These are phyloP conservation scores for Emericellopsis atlantica DNA, from an alignment of 2,329 filamentous ascomycete species.

Conservation along the genomic window DNA sequence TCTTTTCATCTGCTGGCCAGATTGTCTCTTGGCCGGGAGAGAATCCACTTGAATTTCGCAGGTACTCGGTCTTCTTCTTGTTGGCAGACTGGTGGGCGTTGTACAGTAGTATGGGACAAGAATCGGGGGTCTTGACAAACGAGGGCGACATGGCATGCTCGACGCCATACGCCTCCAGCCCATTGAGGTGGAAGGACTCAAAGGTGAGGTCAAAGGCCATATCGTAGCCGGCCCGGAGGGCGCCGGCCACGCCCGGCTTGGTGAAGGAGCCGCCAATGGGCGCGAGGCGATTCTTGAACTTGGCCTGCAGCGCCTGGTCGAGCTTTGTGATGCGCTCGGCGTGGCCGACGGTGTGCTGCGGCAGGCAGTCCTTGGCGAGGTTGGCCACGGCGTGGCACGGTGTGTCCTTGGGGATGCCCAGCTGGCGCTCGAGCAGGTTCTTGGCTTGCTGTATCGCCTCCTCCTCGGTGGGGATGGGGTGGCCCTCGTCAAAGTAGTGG, in stretches of 20 bases:
- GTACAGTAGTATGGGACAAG: too few species aligned
- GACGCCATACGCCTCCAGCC: conserved; percentile 14
- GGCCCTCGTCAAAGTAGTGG: conserved; percentile 57
- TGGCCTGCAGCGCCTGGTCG: conserved; percentile 36
- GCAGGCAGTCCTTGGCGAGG: conserved; percentile 61
- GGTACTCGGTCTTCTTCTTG: too few species aligned
- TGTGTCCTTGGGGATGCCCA: conserved; percentile 50
- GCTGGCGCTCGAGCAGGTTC: conserved; percentile 57
- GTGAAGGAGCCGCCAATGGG: conserved; percentile 48
- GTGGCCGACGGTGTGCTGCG: conserved; percentile 81
- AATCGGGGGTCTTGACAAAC: background rate
- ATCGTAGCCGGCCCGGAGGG: conserved; percentile 36
- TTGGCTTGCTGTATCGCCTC: conserved; percentile 60
- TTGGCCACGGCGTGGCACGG: conserved; percentile 49
- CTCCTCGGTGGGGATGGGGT: conserved; percentile 40
- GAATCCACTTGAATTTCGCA: too few species aligned
- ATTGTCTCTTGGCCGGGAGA: too few species aligned
- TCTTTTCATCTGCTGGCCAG: too few species aligned
- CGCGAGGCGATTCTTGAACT: conserved; percentile 51
- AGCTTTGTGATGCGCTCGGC: conserved; percentile 44
- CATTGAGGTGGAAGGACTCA: conserved; percentile 10
- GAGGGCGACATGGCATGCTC: background rate
- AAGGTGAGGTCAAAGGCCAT: conserved; percentile 24
- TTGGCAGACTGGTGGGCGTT: too few species aligned
- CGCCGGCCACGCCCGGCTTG: conserved; percentile 34